These are phyloP conservation scores for Lactuca saligna DNA, from an alignment of 129 eudicot genomes.

Conservation along the genomic window DNA sequence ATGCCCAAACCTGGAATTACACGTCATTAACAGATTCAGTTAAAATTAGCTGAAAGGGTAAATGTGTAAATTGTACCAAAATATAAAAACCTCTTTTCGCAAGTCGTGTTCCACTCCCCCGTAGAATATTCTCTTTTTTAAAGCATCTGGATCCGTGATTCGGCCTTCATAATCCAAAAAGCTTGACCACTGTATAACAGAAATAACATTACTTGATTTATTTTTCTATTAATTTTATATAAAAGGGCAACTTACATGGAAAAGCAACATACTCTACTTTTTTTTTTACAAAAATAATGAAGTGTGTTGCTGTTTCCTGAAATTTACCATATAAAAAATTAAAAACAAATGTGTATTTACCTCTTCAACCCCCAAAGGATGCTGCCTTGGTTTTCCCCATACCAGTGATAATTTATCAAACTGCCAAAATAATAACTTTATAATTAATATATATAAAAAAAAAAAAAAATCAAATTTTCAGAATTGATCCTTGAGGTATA, in stretches of 20 bases:
- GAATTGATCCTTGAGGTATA: too few species aligned
- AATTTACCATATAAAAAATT: slow-evolving; percentile 12
- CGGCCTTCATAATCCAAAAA: slow-evolving; percentile 90
- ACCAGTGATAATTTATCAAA: slow-evolving; percentile 70
- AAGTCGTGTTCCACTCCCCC: slow-evolving; percentile 81
- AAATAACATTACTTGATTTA: background rate
- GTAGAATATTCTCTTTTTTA: slow-evolving; percentile 85
- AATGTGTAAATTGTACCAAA: slow-evolving; percentile 2
- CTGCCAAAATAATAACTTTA: slow-evolving; percentile 41
- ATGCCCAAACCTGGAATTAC: slow-evolving; percentile 69
- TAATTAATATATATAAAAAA: too few species aligned
- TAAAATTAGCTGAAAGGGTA: background rate
- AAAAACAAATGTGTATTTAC: slow-evolving; percentile 34
- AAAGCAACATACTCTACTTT: too few species aligned
- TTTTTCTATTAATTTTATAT: too few species aligned
- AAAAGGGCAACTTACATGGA: too few species aligned
- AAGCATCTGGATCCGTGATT: slow-evolving; percentile 56
- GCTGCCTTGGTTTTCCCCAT: slow-evolving; percentile 97
- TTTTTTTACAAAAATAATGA: too few species aligned
- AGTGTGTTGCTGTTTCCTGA: too few species aligned
- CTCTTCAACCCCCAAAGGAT: slow-evolving; percentile 79
- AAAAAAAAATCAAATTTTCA: too few species aligned
- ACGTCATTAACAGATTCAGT: slow-evolving; percentile 5
- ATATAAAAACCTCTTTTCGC: slow-evolving; percentile 74
- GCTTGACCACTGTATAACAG: slow-evolving; percentile 70